phyloP scores from a whole-genome alignment of 192 early-diverging fungal genomes.

The Coemansia sp. region DNA sequence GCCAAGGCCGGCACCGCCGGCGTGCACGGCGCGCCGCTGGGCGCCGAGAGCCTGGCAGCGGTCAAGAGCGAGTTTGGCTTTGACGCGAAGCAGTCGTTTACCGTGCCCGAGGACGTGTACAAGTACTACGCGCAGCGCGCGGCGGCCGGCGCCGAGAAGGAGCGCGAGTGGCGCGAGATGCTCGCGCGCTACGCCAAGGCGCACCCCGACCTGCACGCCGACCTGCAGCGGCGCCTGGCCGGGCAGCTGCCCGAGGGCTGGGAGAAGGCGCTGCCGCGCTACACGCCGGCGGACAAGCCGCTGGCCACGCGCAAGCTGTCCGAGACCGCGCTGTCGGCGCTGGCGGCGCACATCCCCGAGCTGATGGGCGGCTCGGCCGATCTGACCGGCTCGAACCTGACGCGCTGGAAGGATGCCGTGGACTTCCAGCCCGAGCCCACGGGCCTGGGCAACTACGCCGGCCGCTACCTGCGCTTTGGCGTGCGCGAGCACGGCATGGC shows the following conservation, averaged over 20 bases:
- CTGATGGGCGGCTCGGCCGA: conserved; percentile 94
- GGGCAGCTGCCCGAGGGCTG: conserved; percentile 71
- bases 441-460: conserved; percentile 73
- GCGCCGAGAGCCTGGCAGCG: conserved; percentile 70
- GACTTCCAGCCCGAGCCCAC: conserved; percentile 84
- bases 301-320: conserved; percentile 87
- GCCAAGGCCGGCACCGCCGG: conserved; percentile 81
- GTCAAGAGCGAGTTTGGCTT: conserved; percentile 84
- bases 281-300: conserved; percentile 74
- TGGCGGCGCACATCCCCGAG: conserved; percentile 77
- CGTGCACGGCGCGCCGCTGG: conserved; percentile 88
- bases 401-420: conserved; percentile 89
- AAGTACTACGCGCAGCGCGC: conserved; percentile 52
- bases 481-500: conserved; percentile 99
- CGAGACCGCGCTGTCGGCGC: conserved; percentile 75
- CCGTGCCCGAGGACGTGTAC: conserved; percentile 66
- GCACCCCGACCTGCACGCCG: conserved; percentile 64
- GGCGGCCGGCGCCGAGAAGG: conserved; percentile 57
- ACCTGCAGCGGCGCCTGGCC: conserved; percentile 71
- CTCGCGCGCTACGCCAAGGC: conserved; percentile 64
- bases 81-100: conserved; percentile 67
- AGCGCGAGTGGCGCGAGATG: conserved; percentile 73
- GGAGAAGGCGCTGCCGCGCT: conserved; percentile 69
- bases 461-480: conserved; percentile 90
- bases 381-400: conserved; percentile 93